Evolutionary conservation across 2,329 filamentous ascomycete species (phyloP).

Genomic region (Huntiella decipiens): DNA sequence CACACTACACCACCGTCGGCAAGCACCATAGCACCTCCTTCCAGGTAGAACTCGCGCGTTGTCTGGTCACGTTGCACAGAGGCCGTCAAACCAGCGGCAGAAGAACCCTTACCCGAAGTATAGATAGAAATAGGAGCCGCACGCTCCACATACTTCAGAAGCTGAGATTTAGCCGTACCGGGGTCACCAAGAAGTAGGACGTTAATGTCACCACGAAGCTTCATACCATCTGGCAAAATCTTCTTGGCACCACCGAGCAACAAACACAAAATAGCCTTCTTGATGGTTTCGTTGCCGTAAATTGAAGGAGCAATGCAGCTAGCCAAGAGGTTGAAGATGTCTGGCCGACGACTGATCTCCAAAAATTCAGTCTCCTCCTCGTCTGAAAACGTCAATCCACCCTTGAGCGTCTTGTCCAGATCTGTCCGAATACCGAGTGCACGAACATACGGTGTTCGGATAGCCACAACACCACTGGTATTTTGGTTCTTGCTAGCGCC

Average conservation of each 20-base stretch:
- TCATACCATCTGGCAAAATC: constrained; percentile 94
- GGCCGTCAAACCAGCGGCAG: constrained; percentile 88
- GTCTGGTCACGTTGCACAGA: constrained; percentile 86
- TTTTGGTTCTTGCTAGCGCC: constrained; percentile 51
- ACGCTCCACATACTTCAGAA: constrained; percentile 94
- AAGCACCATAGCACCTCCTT: constrained; percentile 95
- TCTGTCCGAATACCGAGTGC: constrained; percentile 86
- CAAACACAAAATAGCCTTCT: constrained; percentile 88
- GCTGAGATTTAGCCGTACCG: constrained; percentile 92
- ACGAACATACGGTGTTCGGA: constrained; percentile 83
- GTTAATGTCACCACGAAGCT: constrained; percentile 92
- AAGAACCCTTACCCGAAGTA: constrained; percentile 95
- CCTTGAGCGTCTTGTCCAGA: constrained; percentile 74
- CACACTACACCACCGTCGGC: constrained; percentile 94
- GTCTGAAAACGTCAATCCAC: constrained; percentile 67
- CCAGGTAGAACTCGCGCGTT: constrained; percentile 90
- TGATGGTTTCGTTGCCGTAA: constrained; percentile 90
- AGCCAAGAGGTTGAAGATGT: constrained; percentile 81
- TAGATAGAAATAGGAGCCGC: constrained; percentile 94
- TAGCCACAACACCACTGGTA: constrained; percentile 68
- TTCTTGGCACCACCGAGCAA: constrained; percentile 93
- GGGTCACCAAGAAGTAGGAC: constrained; percentile 91
- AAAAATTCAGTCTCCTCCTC: constrained; percentile 94
- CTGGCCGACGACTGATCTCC: constrained; percentile 74
- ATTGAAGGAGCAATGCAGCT: constrained; percentile 93